Base-by-base conservation (phyloP, 2,329 filamentous ascomycete species). In the Akanthomyces dipterigenus region DNA sequence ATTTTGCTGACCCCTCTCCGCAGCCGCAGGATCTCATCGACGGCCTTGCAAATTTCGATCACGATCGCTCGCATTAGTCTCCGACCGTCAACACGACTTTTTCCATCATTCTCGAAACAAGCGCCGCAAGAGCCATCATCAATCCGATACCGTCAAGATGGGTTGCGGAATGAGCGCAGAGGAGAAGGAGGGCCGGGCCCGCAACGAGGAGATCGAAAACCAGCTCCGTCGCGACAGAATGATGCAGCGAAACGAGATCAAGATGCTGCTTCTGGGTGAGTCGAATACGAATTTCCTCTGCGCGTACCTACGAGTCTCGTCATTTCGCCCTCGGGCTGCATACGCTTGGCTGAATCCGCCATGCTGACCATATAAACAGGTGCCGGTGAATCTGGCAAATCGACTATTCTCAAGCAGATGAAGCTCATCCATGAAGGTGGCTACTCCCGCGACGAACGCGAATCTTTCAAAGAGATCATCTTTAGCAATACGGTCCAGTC, bases 91-190 rank as follows among this genome's bases (percentile, higher is more conserved):
- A 48, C 46, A 60, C 57, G 50, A 59, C 50, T 40, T 64, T 61
- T 49, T 51, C 9, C 28, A 34, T 5, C 28, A 28, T 40, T 38
- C 51, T 62, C 34, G 28, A 20, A 59, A 24, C 9, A 7, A 24
- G 24, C 46, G 28, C 38, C 51, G 48, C 46, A 64, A 61, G 51
- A 36, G 62, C 66, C 64, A 65, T 63, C 57, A 66, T 56, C 60
- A 61, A 60, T 65, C 64, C 58, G 64, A 67, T 64, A 70, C 76
- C 78, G 81, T 75, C 88, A 92, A 82, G 72, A 99, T 99, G 95
- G 95, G 95, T 87, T 99, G 95, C 78, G 93, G 93, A 80, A 96
- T 97, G 91, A 98, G 93, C 78, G 96, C 95, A 75, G 95, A 98
- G 83, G 95, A 98, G 82, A 97, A 97, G 89, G 95, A 98, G 92